Percentiles rank a stretch among this genome's conserved stretches.
phyloP scores from a whole-genome alignment of 2,329 filamentous ascomycete species.

The Lojkania enalia region DNA sequence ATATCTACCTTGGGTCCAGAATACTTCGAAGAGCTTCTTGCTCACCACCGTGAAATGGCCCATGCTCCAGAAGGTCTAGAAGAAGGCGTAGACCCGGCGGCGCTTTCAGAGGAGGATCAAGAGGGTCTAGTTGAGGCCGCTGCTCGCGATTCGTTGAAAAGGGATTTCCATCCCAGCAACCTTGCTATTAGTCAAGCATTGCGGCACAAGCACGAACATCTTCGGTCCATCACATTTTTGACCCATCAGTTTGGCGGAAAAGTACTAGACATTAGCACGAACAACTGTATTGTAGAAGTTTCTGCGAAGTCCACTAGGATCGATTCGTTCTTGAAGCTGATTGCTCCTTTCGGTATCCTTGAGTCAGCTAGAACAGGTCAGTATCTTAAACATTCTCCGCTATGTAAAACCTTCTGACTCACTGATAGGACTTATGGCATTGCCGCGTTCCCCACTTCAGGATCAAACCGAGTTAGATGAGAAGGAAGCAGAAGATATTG shows the following conservation, averaged over 20 bases:
- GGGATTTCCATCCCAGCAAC: conserved; percentile 87
- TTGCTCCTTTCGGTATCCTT: conserved; percentile 91
- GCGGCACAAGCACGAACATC: conserved; percentile 95
- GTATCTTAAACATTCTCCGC: conserved; percentile 18
- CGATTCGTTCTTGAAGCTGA: conserved; percentile 95
- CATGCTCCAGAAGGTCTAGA: conserved; percentile 45
- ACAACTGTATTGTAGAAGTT: conserved; percentile 96
- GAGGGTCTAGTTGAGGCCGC: conserved; percentile 36
- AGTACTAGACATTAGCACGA: conserved; percentile 95
- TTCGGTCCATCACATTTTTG: conserved; percentile 94
- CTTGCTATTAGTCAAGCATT: conserved; percentile 85
- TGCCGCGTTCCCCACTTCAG: conserved; percentile 87
- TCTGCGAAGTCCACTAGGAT: conserved; percentile 93
- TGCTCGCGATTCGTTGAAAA: conserved; percentile 47
- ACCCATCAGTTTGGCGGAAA: conserved; percentile 98
- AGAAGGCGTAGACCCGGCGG: conserved; percentile 24
- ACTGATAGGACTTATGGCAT: conserved; percentile 78
- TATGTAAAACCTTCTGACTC: conserved; percentile 12
- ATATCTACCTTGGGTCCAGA: conserved; percentile 95
- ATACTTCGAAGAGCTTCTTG: conserved; percentile 95
- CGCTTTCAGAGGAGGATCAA: conserved; percentile 37
- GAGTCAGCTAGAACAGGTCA: conserved; percentile 87
- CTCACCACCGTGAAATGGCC: conserved; percentile 92
- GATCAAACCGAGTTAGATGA: conserved; percentile 71
- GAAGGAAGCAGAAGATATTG: conserved; percentile 92